Conservation (phyloP, 352 stramenopile species). For the Phytophthora colocasiae region DNA sequence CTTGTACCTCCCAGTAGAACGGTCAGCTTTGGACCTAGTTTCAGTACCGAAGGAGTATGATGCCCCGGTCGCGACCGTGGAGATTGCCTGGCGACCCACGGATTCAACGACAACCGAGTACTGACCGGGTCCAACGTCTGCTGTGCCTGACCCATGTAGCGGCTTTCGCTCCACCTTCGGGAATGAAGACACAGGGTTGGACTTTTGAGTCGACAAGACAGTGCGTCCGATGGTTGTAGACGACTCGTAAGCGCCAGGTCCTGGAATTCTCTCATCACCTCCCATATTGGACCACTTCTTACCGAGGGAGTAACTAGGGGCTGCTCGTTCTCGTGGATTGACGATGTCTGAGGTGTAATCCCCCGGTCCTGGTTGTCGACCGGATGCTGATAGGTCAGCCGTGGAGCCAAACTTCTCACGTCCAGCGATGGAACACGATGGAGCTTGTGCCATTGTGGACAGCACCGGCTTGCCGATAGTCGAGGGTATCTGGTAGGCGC, state of each 20-base stretch:
- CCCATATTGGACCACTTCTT: slow-evolving; percentile 68
- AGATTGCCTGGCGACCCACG: slow-evolving; percentile 70
- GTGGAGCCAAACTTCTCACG: slow-evolving; percentile 85
- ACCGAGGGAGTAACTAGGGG: slow-evolving; percentile 75
- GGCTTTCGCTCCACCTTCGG: slow-evolving; percentile 78
- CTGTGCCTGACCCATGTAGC: slow-evolving; percentile 47
- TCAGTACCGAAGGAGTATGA: too few relatives aligned
- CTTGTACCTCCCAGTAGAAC: too few relatives aligned
- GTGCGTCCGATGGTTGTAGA: slow-evolving; percentile 64
- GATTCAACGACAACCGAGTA: slow-evolving; percentile 73
- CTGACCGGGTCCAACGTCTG: slow-evolving; percentile 73
- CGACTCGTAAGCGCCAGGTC: slow-evolving; percentile 69
- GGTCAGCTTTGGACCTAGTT: too few relatives aligned
- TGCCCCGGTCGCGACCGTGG: too few relatives aligned
- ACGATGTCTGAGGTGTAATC: slow-evolving; percentile 73
- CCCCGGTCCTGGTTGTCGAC: slow-evolving; percentile 63
- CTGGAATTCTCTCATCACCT: slow-evolving; percentile 62
- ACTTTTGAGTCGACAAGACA: slow-evolving; percentile 79
- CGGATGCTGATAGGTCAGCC: slow-evolving; percentile 49
- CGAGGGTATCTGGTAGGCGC: slow-evolving; percentile 73
- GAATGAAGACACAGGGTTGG: slow-evolving; percentile 63
- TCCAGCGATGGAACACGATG: slow-evolving; percentile 76
- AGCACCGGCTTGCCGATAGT: slow-evolving; percentile 58
- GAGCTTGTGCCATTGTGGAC: slow-evolving; percentile 23
- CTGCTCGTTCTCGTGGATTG: slow-evolving; percentile 68